phyloP scores from a whole-genome alignment of 1,139 yeast genomes.

The Yamadazyma songkhlaensis region DNA sequence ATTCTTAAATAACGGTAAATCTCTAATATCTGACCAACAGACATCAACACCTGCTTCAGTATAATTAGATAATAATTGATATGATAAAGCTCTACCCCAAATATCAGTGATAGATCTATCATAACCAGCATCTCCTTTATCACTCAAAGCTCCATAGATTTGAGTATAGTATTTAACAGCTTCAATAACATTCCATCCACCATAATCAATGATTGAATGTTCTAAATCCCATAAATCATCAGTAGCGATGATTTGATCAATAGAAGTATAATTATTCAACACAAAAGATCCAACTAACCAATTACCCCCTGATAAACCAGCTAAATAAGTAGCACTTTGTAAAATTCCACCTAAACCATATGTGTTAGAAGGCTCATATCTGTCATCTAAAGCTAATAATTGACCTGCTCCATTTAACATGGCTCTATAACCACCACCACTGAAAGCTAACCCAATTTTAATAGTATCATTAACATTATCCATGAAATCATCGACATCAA shows the following conservation, averaged over 20 bases:
- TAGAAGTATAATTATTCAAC: constrained; percentile 78
- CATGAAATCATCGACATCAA: constrained; percentile 55
- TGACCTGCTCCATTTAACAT: constrained; percentile 48
- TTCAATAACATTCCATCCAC: constrained; percentile 63
- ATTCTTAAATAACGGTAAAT: constrained; percentile 49
- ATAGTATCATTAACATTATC: constrained; percentile 31
- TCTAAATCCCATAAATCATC: constrained; percentile 68
- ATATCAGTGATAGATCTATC: constrained; percentile 79
- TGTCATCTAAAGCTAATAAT: constrained; percentile 34
- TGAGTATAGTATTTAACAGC: constrained; percentile 55
- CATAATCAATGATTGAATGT: constrained; percentile 60
- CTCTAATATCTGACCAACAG: constrained; percentile 63
- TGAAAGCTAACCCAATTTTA: constrained; percentile 40
- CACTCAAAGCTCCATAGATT: constrained; percentile 52
- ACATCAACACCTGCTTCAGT: constrained; percentile 59
- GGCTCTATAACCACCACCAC: constrained; percentile 50
- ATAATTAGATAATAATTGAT: constrained; percentile 65
- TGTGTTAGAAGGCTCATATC: constrained; percentile 23
- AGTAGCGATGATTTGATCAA: constrained; percentile 55
- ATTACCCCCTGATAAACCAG: constrained; percentile 84
- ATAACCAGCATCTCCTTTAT: constrained; percentile 73
- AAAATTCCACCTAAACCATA: constrained; percentile 76
- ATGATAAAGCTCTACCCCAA: constrained; percentile 87
- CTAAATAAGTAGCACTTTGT: constrained; percentile 68
- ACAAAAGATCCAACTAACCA: constrained; percentile 83